Evolutionary conservation across 805 yeast genomes (phyloP), one percentile per base, ranked within the genome.

Genomic region (Pichia membranifaciens): DNA sequence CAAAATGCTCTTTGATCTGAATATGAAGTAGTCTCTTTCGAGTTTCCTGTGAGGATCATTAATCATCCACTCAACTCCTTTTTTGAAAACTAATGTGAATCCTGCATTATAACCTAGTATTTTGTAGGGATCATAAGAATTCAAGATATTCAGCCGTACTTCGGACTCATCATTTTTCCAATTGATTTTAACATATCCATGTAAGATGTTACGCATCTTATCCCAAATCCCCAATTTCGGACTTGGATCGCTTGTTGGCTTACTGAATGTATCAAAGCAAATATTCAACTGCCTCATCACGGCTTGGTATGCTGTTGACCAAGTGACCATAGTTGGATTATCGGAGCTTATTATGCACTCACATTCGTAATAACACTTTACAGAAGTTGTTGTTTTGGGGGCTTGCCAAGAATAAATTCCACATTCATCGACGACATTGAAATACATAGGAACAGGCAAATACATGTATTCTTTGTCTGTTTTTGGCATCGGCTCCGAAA

Each of bases 141-240:
- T 93, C 58, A 87, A 85, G 57, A 84, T 69, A 2, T 79, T 73
- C 6, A 84, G 73, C 48, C 79, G 76, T 38, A 85, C 69, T 17
- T 72, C 70, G 12, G 79, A 48, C 4, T 47, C 75, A 1, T 74
- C 68, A 20, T 76, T 63, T 2, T 65, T 65, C 73, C 86, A 76
- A 15, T 66, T 59, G 47, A 88, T 71, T 2, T 62, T 64, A 6
- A 54, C 22, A 17, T 78, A 74, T 0, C 96, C 95, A 67, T 90
- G 97, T 55, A 88, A 68, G 15, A 84, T 71, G 25, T 81, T 73
- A 43, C 96, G 69, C 23, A 88, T 65, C 61, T 89, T 91, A 64
- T 90, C 98, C 98, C 98, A 90, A 55, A 89, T 82, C 0, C 98
- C 98, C 13, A 88, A 67, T 55, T 84, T 84, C 3, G 79, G 75